Percentiles rank a stretch among this genome's conserved stretches.
Evolutionary conservation across 345 rosid genomes (phyloP).

Genomic region (Aegle marmelos): DNA sequence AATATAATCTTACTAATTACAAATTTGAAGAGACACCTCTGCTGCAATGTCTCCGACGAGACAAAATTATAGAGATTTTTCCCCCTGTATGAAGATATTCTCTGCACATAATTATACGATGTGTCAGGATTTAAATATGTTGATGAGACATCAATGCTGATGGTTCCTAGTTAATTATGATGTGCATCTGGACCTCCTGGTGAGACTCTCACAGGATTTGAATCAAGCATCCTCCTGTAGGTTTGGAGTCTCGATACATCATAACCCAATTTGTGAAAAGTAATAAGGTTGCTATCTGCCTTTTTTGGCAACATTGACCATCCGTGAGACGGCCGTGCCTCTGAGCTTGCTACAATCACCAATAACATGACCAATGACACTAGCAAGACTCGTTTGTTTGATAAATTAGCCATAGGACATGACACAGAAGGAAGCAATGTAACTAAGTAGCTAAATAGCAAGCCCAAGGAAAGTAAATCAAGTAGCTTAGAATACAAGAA

Average conservation of each 20-base stretch:
- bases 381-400: neutral
- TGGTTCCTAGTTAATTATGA: conserved; percentile 33
- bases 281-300: neutral
- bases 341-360: conserved; percentile 13
- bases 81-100: neutral
- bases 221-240: conserved; percentile 20
- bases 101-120: neutral
- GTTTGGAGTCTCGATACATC: neutral
- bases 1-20: neutral
- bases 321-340: conserved; percentile 12
- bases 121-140: neutral
- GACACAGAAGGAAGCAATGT: neutral
- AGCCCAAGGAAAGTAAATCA: neutral
- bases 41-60: neutral
- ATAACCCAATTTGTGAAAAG: conserved; percentile 24
- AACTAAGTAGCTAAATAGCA: neutral
- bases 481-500: conserved; percentile 5
- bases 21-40: neutral
- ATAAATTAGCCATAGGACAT: conserved; percentile 16
- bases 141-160: neutral
- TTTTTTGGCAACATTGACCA: neutral
- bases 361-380: conserved; percentile 1
- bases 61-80: neutral
- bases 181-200: conserved; percentile 51
- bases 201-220: conserved; percentile 17